These are phyloP conservation scores for Pleurotus giganteus DNA, from an alignment of 768 basidiomycete species.

Conservation along the genomic window DNA sequence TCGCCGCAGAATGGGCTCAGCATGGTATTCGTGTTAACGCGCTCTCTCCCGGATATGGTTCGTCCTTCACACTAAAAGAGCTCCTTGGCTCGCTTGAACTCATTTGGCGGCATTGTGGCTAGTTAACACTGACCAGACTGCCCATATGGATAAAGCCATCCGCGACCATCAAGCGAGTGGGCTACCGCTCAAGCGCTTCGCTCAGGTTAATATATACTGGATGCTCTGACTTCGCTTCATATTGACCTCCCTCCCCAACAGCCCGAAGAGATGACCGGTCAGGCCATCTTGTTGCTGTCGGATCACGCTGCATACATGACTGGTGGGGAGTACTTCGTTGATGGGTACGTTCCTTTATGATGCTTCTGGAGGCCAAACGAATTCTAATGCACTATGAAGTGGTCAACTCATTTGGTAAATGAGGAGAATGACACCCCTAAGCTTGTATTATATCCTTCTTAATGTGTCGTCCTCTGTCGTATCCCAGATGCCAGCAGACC, in stretches of 20 bases:
- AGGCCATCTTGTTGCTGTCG: conserved; percentile 53
- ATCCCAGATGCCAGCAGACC: too few species aligned
- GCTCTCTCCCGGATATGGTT: conserved; percentile 60
- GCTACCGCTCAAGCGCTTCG: conserved; percentile 56
- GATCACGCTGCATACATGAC: conserved; percentile 55
- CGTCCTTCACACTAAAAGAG: conserved; percentile 16
- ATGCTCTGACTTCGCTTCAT: neutral
- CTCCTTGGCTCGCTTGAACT: neutral
- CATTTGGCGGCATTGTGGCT: neutral
- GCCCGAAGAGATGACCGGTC: conserved; percentile 58
- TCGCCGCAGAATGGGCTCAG: conserved; percentile 64
- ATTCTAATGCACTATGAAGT: conserved; percentile 11
- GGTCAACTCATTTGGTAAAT: conserved; percentile 30
- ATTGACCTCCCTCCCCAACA: conserved; percentile 15
- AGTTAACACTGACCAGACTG: conserved; percentile 63
- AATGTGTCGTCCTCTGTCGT: too few species aligned
- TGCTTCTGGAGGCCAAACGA: neutral
- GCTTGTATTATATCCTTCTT: too few species aligned
- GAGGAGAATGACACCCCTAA: neutral
- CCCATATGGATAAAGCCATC: conserved; percentile 47
- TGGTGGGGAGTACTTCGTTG: conserved; percentile 53
- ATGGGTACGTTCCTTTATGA: conserved; percentile 39
- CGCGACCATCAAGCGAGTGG: conserved; percentile 46
- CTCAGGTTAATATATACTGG: conserved; percentile 36
- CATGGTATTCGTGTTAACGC: conserved; percentile 56